Base-by-base conservation (phyloP, 1,284 basidiomycete genomes). In the Sporisorium sorghi region DNA sequence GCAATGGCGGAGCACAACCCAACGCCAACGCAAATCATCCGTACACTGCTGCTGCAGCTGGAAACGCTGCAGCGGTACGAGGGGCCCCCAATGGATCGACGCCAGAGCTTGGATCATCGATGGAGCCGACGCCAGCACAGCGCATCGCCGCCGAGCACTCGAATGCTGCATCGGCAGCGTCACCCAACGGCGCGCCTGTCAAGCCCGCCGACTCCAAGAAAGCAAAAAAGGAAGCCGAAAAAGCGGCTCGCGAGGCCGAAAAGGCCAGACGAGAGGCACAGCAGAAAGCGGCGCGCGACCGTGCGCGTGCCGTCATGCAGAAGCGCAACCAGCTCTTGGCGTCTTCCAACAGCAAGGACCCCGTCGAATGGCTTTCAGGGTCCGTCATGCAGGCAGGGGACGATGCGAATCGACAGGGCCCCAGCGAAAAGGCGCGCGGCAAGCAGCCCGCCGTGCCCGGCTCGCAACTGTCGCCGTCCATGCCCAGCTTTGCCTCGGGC, bases 301-400 rank as follows among this genome's bases (percentile, higher is more conserved):
- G 96, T 79, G 93, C 96, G 7, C 89, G 96, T 54, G 94, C 94
- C 39, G 96, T 98, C 84, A 92, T 98, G 90, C 90, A 91, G 83
- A 97, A 97, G 87, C 92, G 93, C 33, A 76, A 80, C 35, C 80
- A 81, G 62, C 68, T 82, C 14, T 30, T 82, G 49, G 77, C 80
- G 3, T 64, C 73, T 21, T 69, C 71, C 33, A 77, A 76, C 40
- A 71, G 54, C 63, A 76, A 70, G 54, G 80, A 82, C 52, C 65
- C 79, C 12, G 80, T 82, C 49, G 80, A 82, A 52, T 82, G 80
- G 80, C 71, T 82, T 15, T 32, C 60, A 15, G 73, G 73, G 11
- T 51, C 60, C 30, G 57, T 57, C 19, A 59, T 72, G 15, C 64
- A 64, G 51, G 52, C 58, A 7, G 68, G 72, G 8, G 68, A 72